Conservation (phyloP, 1,284 basidiomycete genomes). For the Xerocomus subilludens region DNA sequence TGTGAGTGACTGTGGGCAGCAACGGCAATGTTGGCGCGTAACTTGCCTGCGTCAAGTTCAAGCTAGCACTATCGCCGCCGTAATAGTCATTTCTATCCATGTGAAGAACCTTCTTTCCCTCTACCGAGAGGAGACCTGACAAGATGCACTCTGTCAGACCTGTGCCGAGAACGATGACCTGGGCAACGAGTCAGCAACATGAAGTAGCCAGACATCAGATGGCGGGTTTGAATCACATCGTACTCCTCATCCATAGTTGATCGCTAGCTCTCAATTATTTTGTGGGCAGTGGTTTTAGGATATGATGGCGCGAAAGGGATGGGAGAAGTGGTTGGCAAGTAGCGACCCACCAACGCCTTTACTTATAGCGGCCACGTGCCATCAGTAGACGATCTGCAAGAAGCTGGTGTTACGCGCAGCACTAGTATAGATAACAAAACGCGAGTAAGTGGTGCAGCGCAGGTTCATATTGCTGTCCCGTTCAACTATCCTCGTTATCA, state of each 20-base stretch:
- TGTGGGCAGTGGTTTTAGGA: conserved; percentile 30
- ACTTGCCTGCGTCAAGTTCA: conserved; percentile 95
- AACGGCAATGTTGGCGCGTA: conserved; percentile 27
- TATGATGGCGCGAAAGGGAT: conserved; percentile 17
- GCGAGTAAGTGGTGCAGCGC: neutral
- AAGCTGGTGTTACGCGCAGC: conserved; percentile 26
- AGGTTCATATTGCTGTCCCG: neutral
- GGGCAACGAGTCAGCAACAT: conserved; percentile 37
- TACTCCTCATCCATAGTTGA: conserved; percentile 88
- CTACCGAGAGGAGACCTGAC: conserved; percentile 95
- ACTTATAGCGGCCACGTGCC: conserved; percentile 50
- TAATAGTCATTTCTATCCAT: conserved; percentile 99
- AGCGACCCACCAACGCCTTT: conserved; percentile 25
- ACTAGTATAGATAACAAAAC: conserved; percentile 24
- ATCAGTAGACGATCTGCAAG: conserved; percentile 20
- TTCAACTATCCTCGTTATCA: conserved; percentile 36
- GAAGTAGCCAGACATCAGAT: conserved; percentile 32
- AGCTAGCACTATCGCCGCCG: conserved; percentile 95
- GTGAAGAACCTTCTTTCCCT: conserved; percentile 99
- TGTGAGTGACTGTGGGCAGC: conserved; percentile 30
- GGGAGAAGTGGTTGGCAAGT: conserved; percentile 39
- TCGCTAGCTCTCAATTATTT: conserved; percentile 33
- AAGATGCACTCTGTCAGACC: conserved; percentile 99
- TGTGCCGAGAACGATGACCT: conserved; percentile 96
- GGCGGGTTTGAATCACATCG: conserved; percentile 66